Percentiles rank a stretch among this genome's conserved stretches.
These are phyloP conservation scores for Rhynchosporium graminicola DNA, from an alignment of 2,329 filamentous ascomycete species.

Conservation along the genomic window DNA sequence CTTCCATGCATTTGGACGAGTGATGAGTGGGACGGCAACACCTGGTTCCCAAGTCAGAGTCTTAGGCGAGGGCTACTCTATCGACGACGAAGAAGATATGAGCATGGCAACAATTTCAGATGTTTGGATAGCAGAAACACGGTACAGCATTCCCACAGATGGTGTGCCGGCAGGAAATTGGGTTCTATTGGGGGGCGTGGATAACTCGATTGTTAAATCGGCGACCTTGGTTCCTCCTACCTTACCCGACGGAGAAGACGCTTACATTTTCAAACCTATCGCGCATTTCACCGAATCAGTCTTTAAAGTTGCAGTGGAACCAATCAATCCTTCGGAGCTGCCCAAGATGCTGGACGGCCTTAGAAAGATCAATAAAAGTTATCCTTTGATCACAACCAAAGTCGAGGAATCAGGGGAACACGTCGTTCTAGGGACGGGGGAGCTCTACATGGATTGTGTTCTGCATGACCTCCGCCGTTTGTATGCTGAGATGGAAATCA, in stretches of 20 bases:
- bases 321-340: slow-evolving; percentile 95
- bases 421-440: slow-evolving; percentile 89
- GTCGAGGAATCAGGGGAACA: slow-evolving; percentile 98
- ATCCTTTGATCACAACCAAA: slow-evolving; percentile 92
- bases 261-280: slow-evolving; percentile 91
- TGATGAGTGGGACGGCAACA: slow-evolving; percentile 87
- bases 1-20: slow-evolving; percentile 87
- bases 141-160: slow-evolving; percentile 89
- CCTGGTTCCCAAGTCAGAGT: slow-evolving; percentile 84
- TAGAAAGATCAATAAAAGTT: slow-evolving; percentile 96
- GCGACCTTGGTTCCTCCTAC: slow-evolving; percentile 83
- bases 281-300: slow-evolving; percentile 96
- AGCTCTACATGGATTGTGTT: slow-evolving; percentile 99
- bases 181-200: slow-evolving; percentile 87
- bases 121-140: slow-evolving; percentile 87
- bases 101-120: slow-evolving; percentile 78
- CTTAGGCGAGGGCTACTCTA: slow-evolving; percentile 90
- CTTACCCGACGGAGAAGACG: slow-evolving; percentile 84
- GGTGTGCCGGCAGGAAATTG: slow-evolving; percentile 93
- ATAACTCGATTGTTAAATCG: slow-evolving; percentile 98
- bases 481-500: slow-evolving; percentile 99
- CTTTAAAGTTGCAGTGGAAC: slow-evolving; percentile 96
- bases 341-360: slow-evolving; percentile 98
- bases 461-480: slow-evolving; percentile 87
- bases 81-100: slow-evolving; percentile 99